These are phyloP conservation scores for Zymoseptoria brevis DNA, from an alignment of 2,329 filamentous ascomycete genomes.

Conservation along the genomic window DNA sequence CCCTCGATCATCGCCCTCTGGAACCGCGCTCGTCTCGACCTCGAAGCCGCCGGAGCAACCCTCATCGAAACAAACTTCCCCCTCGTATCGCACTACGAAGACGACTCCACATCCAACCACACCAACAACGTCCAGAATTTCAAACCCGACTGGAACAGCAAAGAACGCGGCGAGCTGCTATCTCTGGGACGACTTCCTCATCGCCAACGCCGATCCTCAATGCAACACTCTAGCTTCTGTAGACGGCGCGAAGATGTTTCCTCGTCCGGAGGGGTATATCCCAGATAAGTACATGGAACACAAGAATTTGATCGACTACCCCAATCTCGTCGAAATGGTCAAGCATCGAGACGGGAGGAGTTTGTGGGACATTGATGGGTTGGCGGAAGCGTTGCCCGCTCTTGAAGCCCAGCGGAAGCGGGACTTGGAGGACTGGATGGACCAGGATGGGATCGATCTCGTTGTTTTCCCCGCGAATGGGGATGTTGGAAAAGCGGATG, in stretches of 20 bases:
- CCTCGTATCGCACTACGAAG: slow-evolving; percentile 40
- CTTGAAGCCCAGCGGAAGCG: slow-evolving; percentile 44
- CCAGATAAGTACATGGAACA: slow-evolving; percentile 34
- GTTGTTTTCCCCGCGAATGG: slow-evolving; percentile 45
- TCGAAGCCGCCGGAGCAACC: slow-evolving; percentile 37
- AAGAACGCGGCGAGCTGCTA: slow-evolving; percentile 44
- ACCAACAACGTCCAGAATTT: slow-evolving; percentile 37
- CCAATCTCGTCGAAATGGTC: slow-evolving; percentile 25
- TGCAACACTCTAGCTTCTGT: slow-evolving; percentile 34
- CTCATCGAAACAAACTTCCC: slow-evolving; percentile 41
- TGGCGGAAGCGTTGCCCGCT: slow-evolving; percentile 37
- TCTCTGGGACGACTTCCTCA: slow-evolving; percentile 47
- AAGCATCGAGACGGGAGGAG: slow-evolving; percentile 23
- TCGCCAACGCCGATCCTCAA: slow-evolving; percentile 34
- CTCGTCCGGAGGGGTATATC: slow-evolving; percentile 30
- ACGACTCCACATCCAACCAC: slow-evolving; percentile 29
- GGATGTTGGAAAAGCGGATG: slow-evolving; percentile 43
- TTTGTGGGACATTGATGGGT: slow-evolving; percentile 37
- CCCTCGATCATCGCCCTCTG: slow-evolving; percentile 32
- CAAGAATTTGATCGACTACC: slow-evolving; percentile 35
- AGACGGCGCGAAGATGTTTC: slow-evolving; percentile 33
- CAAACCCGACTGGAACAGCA: slow-evolving; percentile 40
- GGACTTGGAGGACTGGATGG: slow-evolving; percentile 45
- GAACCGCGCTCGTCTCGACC: slow-evolving; percentile 28
- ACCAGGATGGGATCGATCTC: slow-evolving; percentile 39